Percentiles rank a stretch among this genome's conserved stretches.
These are phyloP conservation scores for Peronospora destructor DNA, from an alignment of 352 stramenopile genomes.

Conservation along the genomic window DNA sequence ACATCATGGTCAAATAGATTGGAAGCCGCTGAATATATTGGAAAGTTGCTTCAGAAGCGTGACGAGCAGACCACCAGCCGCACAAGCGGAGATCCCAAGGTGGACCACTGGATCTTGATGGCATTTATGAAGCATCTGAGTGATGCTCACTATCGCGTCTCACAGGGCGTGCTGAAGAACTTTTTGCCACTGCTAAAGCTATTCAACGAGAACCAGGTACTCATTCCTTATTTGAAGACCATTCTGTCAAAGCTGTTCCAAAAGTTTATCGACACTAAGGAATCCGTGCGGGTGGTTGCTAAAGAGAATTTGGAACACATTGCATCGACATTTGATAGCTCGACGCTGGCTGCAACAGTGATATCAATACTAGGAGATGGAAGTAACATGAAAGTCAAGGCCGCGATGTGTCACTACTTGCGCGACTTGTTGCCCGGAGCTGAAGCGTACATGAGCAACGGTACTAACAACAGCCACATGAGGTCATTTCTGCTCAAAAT, in stretches of 20 bases:
- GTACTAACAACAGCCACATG: slow-evolving; percentile 59
- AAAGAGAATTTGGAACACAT: slow-evolving; percentile 63
- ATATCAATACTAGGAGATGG: slow-evolving; percentile 63
- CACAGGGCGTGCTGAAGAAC: slow-evolving; percentile 55
- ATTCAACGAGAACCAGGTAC: slow-evolving; percentile 28
- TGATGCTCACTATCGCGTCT: slow-evolving; percentile 70
- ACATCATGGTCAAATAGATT: slow-evolving; percentile 61
- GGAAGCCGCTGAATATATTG: slow-evolving; percentile 50
- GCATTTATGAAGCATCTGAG: slow-evolving; percentile 58
- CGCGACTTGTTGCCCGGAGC: slow-evolving; percentile 45
- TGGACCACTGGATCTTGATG: slow-evolving; percentile 50
- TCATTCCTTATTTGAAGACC: slow-evolving; percentile 46
- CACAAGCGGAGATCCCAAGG: slow-evolving; percentile 23
- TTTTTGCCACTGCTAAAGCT: slow-evolving; percentile 51
- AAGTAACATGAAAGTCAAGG: slow-evolving; percentile 76
- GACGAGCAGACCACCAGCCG: slow-evolving; percentile 8
- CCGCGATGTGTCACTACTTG: slow-evolving; percentile 60
- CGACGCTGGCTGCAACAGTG: slow-evolving; percentile 37
- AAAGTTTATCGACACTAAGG: slow-evolving; percentile 73
- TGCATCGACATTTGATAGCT: slow-evolving; percentile 38
- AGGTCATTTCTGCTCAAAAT: slow-evolving; percentile 64
- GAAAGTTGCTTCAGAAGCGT: slow-evolving; percentile 19
- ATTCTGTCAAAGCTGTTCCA: slow-evolving; percentile 65
- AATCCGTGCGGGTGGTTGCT: slow-evolving; percentile 40
- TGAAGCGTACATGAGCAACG: slow-evolving; percentile 53